Conservation (phyloP, 768 basidiomycete species). For the Naganishia friedmannii region DNA sequence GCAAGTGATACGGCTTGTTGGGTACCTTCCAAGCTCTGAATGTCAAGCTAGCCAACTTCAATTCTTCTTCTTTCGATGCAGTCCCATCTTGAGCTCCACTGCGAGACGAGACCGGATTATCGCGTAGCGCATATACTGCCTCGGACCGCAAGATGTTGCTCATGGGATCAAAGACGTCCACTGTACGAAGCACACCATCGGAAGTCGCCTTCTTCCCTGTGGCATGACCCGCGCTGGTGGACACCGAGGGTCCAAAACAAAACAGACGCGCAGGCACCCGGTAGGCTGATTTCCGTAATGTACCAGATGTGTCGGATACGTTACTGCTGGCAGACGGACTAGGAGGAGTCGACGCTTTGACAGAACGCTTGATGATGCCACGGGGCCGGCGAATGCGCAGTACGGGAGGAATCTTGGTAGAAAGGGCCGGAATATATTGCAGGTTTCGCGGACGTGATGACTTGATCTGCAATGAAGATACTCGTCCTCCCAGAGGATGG, state of each 20-base stretch:
- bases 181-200: conserved; percentile 1
- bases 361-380: background rate
- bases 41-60: conserved; percentile 4
- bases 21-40: conserved; percentile 16
- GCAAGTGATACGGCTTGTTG: conserved; percentile 2
- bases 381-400: conserved; percentile 12
- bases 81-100: background rate
- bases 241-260: background rate
- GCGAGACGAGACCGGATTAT: background rate
- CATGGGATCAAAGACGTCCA: conserved; percentile 12
- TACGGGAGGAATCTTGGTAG: background rate
- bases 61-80: background rate
- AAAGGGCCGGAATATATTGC: background rate
- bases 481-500: conserved; percentile 10
- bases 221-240: background rate
- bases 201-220: background rate
- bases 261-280: background rate
- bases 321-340: background rate
- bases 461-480: conserved; percentile 4
- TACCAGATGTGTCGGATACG: background rate
- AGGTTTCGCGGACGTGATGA: conserved; percentile 5
- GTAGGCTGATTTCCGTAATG: background rate
- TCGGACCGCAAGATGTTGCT: conserved; percentile 2
- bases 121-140: background rate
- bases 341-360: conserved; percentile 12